Evolutionary conservation across 805 yeast genomes (phyloP).

Genomic region (Starmera dryadoides): DNA sequence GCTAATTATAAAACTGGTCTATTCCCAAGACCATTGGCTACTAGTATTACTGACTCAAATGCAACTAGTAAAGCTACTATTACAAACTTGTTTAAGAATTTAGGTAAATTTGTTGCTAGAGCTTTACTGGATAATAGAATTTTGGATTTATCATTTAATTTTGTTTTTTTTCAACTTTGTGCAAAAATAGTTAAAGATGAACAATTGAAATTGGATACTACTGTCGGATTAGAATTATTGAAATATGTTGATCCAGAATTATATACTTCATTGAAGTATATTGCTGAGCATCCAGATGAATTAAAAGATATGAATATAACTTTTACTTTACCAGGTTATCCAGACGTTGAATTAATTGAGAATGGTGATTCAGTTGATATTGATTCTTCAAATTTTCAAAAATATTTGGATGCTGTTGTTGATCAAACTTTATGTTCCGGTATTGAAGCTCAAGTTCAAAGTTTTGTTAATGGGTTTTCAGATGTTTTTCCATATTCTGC

Average conservation of each 20-base stretch:
- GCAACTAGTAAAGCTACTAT: constrained; percentile 32
- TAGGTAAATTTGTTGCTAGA: constrained; percentile 84
- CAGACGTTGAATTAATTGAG: constrained; percentile 46
- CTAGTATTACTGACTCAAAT: constrained; percentile 14
- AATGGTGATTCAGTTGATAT: constrained; percentile 49
- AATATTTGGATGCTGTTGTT: constrained; percentile 48
- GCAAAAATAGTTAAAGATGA: not conserved
- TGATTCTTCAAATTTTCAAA: constrained; percentile 43
- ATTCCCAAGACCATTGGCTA: constrained; percentile 61
- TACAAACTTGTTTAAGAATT: constrained; percentile 46
- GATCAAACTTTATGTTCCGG: constrained; percentile 60
- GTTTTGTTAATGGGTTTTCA: constrained; percentile 77
- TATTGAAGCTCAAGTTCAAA: constrained; percentile 50
- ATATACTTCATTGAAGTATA: constrained; percentile 47
- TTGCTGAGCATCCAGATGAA: constrained; percentile 35
- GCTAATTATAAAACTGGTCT: constrained; percentile 45
- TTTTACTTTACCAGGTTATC: constrained; percentile 75
- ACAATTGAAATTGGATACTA: not conserved
- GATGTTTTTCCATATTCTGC: constrained; percentile 75
- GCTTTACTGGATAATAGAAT: constrained; percentile 84
- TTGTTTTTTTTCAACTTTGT: constrained; percentile 53
- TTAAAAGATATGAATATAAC: constrained; percentile 51
- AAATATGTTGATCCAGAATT: constrained; percentile 48
- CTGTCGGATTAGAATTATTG: constrained; percentile 23
- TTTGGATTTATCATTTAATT: constrained; percentile 73